Base-by-base conservation (phyloP, 1,284 basidiomycete species). In the Caloboletus firmus region DNA sequence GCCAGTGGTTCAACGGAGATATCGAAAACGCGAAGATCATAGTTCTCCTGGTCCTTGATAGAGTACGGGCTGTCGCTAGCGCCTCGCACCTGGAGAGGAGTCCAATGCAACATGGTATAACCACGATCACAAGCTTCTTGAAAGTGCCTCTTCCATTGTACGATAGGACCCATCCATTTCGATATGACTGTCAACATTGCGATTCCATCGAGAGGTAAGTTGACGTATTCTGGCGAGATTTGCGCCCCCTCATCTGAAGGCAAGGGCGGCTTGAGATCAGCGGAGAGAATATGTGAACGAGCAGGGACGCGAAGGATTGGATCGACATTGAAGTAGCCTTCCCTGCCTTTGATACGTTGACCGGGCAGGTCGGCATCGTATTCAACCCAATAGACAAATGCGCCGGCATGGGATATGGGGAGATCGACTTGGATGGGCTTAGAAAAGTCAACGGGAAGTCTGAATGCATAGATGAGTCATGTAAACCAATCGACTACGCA, bases 41-140 rank as follows among this genome's bases (percentile, higher is more conserved):
- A 97, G 34, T 75, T 79, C 46, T 87, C 75, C 75, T 98, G 95
- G 66, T 95, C 84, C 52, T 83, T 82, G 63, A 98, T 93, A 24
- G 92, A 95, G 72, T 97, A 98, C 0, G 95, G 95, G 62, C 91
- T 94, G 56, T 89, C 82, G 59, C 90, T 93, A 61, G 85, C 81
- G 28, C 95, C 95, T 32, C 94, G 79, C 66, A 92, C 87, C 70
- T 98, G 95, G 15, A 98, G 77, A 1, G 95, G 95, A 1, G 95
- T 92, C 78, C 91, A 98, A 68, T 98, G 95, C 41, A 98, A 76
- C 91, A 95, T 94, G 60, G 94, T 98, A 77, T 98, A 98, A 0
- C 95, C 95, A 48, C 95, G 79, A 56, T 91, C 80, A 55, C 85
- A 83, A 6, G 92, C 89, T 71, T 95, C 92, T 48, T 82, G 79